Percentiles rank a stretch among this genome's conserved stretches.
Evolutionary conservation across 441 rosid genomes (phyloP).

Genomic region (Brassica balearica): DNA sequence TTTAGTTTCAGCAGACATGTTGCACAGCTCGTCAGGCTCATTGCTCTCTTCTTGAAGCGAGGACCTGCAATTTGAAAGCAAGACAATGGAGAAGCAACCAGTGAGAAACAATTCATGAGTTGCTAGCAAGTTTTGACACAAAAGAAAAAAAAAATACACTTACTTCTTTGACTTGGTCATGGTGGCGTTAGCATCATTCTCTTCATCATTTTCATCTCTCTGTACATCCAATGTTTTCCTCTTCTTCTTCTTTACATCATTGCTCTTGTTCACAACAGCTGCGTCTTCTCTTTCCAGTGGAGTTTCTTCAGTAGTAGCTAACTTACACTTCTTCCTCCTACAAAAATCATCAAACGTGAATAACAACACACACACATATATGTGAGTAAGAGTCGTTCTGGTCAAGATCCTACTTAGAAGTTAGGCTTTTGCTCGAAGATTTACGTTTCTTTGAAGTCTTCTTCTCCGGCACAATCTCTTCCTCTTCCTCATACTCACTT

Average conservation of each 20-base stretch:
- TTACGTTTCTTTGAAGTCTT: constrained; percentile 75
- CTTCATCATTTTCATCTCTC: constrained; percentile 43
- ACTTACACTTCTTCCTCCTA: constrained; percentile 78
- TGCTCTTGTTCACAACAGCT: constrained; percentile 39
- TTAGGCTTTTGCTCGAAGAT: constrained; percentile 59
- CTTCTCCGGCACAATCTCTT: constrained; percentile 47
- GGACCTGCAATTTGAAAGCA: constrained; percentile 46
- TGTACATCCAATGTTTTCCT: constrained; percentile 35
- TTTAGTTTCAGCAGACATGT: constrained; percentile 49
- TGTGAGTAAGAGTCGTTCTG: background rate
- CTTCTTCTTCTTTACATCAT: constrained; percentile 45
- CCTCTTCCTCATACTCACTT: constrained; percentile 62
- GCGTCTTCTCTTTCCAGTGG: constrained; percentile 43
- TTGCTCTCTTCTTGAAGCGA: constrained; percentile 53
- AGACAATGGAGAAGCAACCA: constrained; percentile 24
- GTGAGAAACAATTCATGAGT: constrained; percentile 1
- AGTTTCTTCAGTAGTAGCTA: constrained; percentile 51
- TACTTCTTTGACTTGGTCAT: constrained; percentile 42
- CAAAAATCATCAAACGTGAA: constrained; percentile 27
- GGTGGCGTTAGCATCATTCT: constrained; percentile 31
- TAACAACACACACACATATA: constrained; percentile 6
- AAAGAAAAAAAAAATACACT: background rate
- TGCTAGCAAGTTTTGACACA: background rate
- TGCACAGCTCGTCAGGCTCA: constrained; percentile 47
- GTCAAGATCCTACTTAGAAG: constrained; percentile 59